These are phyloP conservation scores for Trypanosomatidae sp. DNA, from an alignment of 208 protist genomes.

Conservation along the genomic window DNA sequence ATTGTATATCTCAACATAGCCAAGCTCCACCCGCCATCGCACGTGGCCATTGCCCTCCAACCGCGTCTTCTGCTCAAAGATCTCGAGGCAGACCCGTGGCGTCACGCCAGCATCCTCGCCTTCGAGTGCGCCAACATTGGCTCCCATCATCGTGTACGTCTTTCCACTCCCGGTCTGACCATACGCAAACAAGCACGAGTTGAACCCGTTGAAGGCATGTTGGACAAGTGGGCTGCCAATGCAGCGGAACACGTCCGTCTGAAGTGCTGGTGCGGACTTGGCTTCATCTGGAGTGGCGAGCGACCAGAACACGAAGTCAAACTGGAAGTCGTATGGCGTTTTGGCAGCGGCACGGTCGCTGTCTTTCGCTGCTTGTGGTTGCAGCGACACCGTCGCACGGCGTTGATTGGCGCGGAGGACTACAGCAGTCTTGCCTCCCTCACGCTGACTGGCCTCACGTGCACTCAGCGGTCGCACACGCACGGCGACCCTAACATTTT, in stretches of 20 bases:
- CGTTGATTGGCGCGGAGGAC: background rate
- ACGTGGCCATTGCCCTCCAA: slow-evolving; percentile 18
- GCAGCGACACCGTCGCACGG: slow-evolving; percentile 9
- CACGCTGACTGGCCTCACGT: slow-evolving; percentile 18
- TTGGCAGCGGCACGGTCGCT: background rate
- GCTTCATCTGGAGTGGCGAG: slow-evolving; percentile 14
- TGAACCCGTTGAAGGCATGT: slow-evolving; percentile 48
- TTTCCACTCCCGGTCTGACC: slow-evolving; percentile 87
- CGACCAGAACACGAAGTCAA: slow-evolving; percentile 59
- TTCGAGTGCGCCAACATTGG: slow-evolving; percentile 8
- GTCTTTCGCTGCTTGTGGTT: background rate
- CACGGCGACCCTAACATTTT: slow-evolving; percentile 35
- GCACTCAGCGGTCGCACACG: slow-evolving; percentile 40
- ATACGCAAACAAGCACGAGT: slow-evolving; percentile 85
- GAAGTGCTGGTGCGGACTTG: slow-evolving; percentile 10
- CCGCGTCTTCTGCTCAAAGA: slow-evolving; percentile 26
- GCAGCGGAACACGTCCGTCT: slow-evolving; percentile 38
- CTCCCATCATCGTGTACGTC: slow-evolving; percentile 90
- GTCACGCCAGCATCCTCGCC: slow-evolving; percentile 34
- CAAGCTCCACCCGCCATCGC: slow-evolving; percentile 35
- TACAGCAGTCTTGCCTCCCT: slow-evolving; percentile 1
- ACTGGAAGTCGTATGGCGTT: slow-evolving; percentile 22
- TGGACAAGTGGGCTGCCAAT: slow-evolving; percentile 39
- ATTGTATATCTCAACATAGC: slow-evolving; percentile 84
- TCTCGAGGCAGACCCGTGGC: slow-evolving; percentile 41